Percentiles rank a stretch among this genome's conserved stretches.
These are phyloP conservation scores for Inga leiocalycina DNA, from an alignment of 306 rosid genomes.

Conservation along the genomic window DNA sequence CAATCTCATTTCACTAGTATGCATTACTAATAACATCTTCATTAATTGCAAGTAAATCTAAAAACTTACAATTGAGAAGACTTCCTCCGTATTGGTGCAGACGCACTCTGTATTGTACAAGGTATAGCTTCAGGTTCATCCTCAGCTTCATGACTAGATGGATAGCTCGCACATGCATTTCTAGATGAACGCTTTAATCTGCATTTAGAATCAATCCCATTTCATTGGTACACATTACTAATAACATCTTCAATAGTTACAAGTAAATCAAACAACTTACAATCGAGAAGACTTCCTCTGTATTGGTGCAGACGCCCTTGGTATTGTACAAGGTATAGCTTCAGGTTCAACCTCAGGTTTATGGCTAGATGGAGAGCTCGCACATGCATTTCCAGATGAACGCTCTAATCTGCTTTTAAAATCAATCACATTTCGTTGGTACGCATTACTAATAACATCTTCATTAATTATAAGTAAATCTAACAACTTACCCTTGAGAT, in stretches of 20 bases:
- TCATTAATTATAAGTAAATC: neutral
- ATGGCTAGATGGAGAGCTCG: neutral
- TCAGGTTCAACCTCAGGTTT: too few relatives aligned
- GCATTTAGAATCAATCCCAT: neutral
- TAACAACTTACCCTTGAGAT: neutral
- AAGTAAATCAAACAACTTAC: neutral
- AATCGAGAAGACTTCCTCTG: too few relatives aligned
- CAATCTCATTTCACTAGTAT: neutral
- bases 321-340: neutral
- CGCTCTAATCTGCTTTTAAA: too few relatives aligned
- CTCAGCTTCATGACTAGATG: neutral
- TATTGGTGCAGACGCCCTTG: too few relatives aligned
- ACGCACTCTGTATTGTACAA: neutral
- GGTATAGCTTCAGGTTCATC: neutral
- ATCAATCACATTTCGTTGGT: neutral
- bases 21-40: neutral
- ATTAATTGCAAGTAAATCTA: neutral
- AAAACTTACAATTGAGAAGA: neutral
- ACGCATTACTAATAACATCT: neutral
- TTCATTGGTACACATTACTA: neutral
- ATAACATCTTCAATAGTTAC: neutral
- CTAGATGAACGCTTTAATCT: neutral
- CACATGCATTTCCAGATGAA: neutral
- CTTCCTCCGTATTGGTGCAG: neutral
- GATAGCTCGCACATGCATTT: neutral